Evolutionary conservation across 1,284 basidiomycete species (phyloP), one percentile per base, ranked within the genome.

Genomic region (Heterobasidion occidentale): DNA sequence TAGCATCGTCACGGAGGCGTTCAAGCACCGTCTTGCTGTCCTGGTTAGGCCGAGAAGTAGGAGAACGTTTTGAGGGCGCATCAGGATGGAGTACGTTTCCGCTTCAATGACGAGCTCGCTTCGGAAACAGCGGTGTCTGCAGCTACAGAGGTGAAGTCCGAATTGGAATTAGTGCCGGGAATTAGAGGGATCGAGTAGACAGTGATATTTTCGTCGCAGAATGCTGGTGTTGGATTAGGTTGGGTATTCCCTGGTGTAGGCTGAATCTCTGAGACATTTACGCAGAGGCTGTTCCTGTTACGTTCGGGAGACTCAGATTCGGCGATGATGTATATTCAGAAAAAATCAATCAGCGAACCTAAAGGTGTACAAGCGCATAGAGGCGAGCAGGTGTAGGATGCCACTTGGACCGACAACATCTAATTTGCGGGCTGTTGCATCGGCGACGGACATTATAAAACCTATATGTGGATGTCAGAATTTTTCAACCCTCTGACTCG

Each of bases 381-480:
- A 81, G 12, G 90, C 88, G 44, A 95, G 65, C 54, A 78, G 78
- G 65, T 94, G 90, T 19, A 77, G 68, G 19, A 89, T 69, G 27
- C 90, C 90, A 7, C 77, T 77, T 1, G 92, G 92, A 6, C 92
- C 94, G 36, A 83, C 73, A 19, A 95, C 66, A 34, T 80, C 71
- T 38, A 95, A 57, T 46, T 77, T 72, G 33, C 72, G 70, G 44
- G 84, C 78, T 1, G 80, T 78, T 1, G 80, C 78, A 69, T 95
- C 93, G 6, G 90, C 89, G 59, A 90, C 75, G 1, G 84, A 84
- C 92, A 96, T 94, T 47, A 94, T 65, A 15, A 92, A 68, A 2
- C 92, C 92, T 89, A 33, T 33, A 52, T 42, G 38, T 12, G 11
- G 38, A n/a, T 42, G 38, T 42, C n/a, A 42, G 38, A 42, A 42